Percentiles rank a stretch among this genome's conserved stretches.
These are phyloP conservation scores for Medicago arabica DNA, from an alignment of 306 rosid species.

Conservation along the genomic window DNA sequence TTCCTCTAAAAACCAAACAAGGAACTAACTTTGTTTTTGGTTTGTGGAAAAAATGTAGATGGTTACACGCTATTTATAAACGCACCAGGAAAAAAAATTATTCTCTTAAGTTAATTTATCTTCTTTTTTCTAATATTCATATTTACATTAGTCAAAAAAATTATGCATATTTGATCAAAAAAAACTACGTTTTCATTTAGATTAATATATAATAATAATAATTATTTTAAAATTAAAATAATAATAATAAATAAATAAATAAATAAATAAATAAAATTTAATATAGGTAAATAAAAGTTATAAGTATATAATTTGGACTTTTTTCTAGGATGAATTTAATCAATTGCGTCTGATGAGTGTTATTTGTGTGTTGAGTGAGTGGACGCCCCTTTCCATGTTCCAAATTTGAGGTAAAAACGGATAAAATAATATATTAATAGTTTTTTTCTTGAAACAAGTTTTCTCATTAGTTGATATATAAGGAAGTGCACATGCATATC, in stretches of 20 bases:
- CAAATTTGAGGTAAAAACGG: slow-evolving; percentile 37
- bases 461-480: no score
- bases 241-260: background rate
- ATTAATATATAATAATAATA: no score
- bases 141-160: no score
- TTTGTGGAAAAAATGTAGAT: background rate
- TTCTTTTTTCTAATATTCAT: no score
- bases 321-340: no score
- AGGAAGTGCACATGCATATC: no score
- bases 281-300: background rate
- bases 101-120: background rate
- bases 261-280: background rate
- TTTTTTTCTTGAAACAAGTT: no score
- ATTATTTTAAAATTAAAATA: no score
- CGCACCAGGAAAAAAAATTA: slow-evolving; percentile 11
- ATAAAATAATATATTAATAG: slow-evolving; percentile 22
- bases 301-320: background rate
- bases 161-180: no score
- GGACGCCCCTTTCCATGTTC: slow-evolving; percentile 2
- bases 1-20: no score
- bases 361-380: background rate
- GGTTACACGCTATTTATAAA: slow-evolving; percentile 5
- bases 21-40: background rate
- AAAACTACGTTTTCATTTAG: no score
- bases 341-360: background rate